Evolutionary conservation across 441 rosid species (phyloP), one percentile per base, ranked within the genome.

Genomic region (Cnidoscolus chayamansa): DNA sequence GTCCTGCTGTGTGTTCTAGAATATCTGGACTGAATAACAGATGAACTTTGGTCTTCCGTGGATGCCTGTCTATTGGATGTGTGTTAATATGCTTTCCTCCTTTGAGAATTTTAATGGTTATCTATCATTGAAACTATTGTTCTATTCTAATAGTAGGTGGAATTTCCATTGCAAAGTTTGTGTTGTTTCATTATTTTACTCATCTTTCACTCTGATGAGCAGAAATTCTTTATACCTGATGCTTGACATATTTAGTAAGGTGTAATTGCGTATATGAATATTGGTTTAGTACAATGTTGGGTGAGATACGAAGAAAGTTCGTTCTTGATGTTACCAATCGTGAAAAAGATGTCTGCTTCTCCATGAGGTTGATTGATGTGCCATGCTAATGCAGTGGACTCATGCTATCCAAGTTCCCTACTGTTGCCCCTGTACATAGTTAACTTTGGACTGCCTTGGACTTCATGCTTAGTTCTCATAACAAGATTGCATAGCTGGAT

Each of bases 171-270:
- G 31, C 35, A 25, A 31, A 11, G 25, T 25, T 25, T 61, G 1
- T 13, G 32, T 73, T 66, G 58, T 77, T 59, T 62, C 35, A 51
- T 65, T 81, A 80, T 63, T 81, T 71, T 72, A 47, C 77, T 48
- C 67, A 62, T 71, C 68, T 53, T 62, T 13, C 37, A 51, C 65
- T 31, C 69, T 56, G 43, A 51, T 68, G 65, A 49, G 61, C 67
- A 67, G 73, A 74, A 76, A 16, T 58, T 54, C 70, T 37, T 20
- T 31, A 20, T 66, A 47, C 72, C 66, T 77, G 72, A 43, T 70
- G 25, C 65, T n/a, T 35, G 37, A 68, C 30, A 65, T 20, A 53
- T 68, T 64, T 68, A 77, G 40, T 2, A 54, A 54, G 62, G 12
- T 51, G 19, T 4, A 62, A 57, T 25, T 25, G 56, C 12, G 35